Evolutionary conservation across 345 rosid species (phyloP).

Genomic region (Eutrema japonicum): DNA sequence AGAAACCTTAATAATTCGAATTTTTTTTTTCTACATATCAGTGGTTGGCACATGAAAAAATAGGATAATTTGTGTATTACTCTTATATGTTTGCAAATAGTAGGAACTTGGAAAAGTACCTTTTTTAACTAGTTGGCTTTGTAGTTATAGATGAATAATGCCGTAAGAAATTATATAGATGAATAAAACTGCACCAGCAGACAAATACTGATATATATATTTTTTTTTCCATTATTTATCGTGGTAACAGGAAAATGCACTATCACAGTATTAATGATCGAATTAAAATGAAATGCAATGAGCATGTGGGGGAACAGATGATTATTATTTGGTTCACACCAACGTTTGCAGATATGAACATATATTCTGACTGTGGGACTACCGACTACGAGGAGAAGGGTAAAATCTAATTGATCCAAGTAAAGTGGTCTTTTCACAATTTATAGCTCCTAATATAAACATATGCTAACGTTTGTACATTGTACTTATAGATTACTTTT

Average conservation of each 20-base stretch:
- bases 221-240: not conserved
- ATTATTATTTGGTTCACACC: constrained; percentile 31
- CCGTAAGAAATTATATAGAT: not conserved
- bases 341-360: constrained; percentile 7
- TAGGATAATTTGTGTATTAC: constrained; percentile 6
- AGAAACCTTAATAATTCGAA: no score
- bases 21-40: not conserved
- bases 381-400: constrained; percentile 27
- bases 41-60: constrained; percentile 39
- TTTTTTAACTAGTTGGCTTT: constrained; percentile 22
- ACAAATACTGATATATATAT: constrained; percentile 11
- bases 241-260: constrained; percentile 31
- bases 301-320: constrained; percentile 29
- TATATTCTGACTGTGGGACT: constrained; percentile 16
- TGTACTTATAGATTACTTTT: constrained; percentile 23
- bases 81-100: constrained; percentile 27
- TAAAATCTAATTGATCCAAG: constrained; percentile 43
- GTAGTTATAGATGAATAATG: not conserved
- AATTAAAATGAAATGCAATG: constrained; percentile 27
- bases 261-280: constrained; percentile 31
- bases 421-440: constrained; percentile 61
- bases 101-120: constrained; percentile 8
- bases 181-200: constrained; percentile 13
- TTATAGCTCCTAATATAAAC: constrained; percentile 26
- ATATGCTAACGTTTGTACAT: constrained; percentile 40